Conservation (phyloP, 2,329 filamentous ascomycete species). For the Hansfordia pulvinata region DNA sequence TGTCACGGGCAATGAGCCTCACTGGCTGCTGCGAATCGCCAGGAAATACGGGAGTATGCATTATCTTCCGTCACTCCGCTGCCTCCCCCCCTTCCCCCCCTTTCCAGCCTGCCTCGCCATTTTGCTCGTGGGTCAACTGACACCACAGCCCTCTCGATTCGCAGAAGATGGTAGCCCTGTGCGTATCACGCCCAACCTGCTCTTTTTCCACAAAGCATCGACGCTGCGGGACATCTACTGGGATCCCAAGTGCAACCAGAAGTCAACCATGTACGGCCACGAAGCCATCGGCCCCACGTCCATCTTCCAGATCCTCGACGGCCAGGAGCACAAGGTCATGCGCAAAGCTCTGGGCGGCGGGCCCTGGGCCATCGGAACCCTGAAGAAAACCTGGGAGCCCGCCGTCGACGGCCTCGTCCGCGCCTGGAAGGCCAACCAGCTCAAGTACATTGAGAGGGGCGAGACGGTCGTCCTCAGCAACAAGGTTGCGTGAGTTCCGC, state of each 20-base stretch:
- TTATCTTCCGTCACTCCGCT: no score
- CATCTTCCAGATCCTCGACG: conserved; percentile 16
- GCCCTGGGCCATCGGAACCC: conserved; percentile 20
- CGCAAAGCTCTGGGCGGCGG: conserved; percentile 20
- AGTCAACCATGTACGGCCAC: conserved; percentile 18
- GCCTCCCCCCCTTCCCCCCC: no score
- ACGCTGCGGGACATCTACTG: conserved; percentile 25
- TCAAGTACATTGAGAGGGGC: conserved; percentile 10
- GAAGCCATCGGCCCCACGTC: conserved; percentile 20
- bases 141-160: no score
- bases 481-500: conserved; percentile 18
- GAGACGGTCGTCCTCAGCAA: conserved; percentile 17
- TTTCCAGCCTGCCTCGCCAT: no score
- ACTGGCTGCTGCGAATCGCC: conserved; percentile 10
- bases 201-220: conserved; percentile 20
- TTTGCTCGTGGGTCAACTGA: no score
- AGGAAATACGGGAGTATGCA: conserved; percentile 9
- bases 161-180: conserved; percentile 16
- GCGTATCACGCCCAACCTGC: conserved; percentile 21
- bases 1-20: conserved; percentile 6
- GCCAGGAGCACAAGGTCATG: conserved; percentile 17
- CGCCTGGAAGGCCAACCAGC: conserved; percentile 18
- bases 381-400: conserved; percentile 23
- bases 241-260: conserved; percentile 20
- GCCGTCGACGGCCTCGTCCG: conserved; percentile 20